Conservation (phyloP, 2,329 filamentous ascomycete genomes). For the Pyrenophora teres region DNA sequence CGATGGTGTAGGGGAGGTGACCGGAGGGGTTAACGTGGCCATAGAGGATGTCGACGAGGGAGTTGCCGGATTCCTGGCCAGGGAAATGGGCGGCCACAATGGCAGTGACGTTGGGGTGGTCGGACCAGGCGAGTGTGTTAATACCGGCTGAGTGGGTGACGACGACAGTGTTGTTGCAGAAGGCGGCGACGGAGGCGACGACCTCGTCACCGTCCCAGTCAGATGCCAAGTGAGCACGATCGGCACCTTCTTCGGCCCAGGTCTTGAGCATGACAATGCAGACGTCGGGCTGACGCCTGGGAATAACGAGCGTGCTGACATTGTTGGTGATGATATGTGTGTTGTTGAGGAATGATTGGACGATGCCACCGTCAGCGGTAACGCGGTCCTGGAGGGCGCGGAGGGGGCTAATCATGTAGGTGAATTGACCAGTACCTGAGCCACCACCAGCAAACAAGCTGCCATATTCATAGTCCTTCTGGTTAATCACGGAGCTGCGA, state of each 20-base stretch:
- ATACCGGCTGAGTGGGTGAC: constrained; percentile 53
- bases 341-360: constrained; percentile 55
- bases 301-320: constrained; percentile 33
- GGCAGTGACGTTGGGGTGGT: constrained; percentile 51
- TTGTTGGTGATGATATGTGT: constrained; percentile 43
- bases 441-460: constrained; percentile 53
- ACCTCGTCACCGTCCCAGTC: constrained; percentile 50
- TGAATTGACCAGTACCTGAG: constrained; percentile 49
- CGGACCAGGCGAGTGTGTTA: constrained; percentile 49
- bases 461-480: constrained; percentile 42
- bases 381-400: constrained; percentile 47
- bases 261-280: constrained; percentile 65
- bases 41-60: constrained; percentile 61
- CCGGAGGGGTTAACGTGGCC: constrained; percentile 79
- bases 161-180: constrained; percentile 59
- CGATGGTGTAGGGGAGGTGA: constrained; percentile 85
- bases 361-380: constrained; percentile 40
- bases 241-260: constrained; percentile 53
- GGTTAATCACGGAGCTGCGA: constrained; percentile 49
- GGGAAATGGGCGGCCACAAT: constrained; percentile 51
- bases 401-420: constrained; percentile 50
- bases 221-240: constrained; percentile 48
- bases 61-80: constrained; percentile 50
- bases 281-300: constrained; percentile 50
- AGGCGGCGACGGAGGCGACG: constrained; percentile 52